Conservation (phyloP, 2,329 filamentous ascomycete species). For the Plenodomus tracheiphilus region DNA sequence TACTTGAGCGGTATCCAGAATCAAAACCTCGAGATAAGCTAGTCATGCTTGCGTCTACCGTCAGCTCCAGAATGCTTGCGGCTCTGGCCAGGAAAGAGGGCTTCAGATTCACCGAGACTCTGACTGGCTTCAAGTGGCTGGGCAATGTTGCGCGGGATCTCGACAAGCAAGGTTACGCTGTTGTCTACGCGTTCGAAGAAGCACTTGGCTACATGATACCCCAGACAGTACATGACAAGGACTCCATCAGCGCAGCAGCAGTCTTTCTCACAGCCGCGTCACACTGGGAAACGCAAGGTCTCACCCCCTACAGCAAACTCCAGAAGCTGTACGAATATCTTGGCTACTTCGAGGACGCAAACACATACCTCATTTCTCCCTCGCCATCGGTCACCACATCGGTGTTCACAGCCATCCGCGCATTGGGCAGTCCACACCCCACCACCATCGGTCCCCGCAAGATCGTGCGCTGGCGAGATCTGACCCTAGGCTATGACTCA, state of each 20-base stretch:
- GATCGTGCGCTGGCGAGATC: conserved; percentile 63
- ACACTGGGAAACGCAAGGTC: conserved; percentile 55
- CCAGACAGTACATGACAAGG: conserved; percentile 65
- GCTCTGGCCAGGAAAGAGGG: conserved; percentile 59
- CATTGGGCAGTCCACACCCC: conserved; percentile 48
- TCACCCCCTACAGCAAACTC: conserved; percentile 62
- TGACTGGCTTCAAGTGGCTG: conserved; percentile 72
- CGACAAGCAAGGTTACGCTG: conserved; percentile 51
- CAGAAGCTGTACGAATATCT: conserved; percentile 60
- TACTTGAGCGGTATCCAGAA: conserved; percentile 54
- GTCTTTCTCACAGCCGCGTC: conserved; percentile 61
- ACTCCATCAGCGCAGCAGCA: conserved; percentile 63
- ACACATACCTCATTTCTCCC: conserved; percentile 66
- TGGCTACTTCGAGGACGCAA: conserved; percentile 65
- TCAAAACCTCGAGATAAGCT: conserved; percentile 46
- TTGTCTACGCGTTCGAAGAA: conserved; percentile 66
- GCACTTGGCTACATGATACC: conserved; percentile 70
- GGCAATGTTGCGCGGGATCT: conserved; percentile 63
- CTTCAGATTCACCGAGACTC: conserved; percentile 62
- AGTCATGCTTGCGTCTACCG: conserved; percentile 64
- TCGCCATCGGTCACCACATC: conserved; percentile 54
- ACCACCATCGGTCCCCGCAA: conserved; percentile 55
- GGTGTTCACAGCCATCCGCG: conserved; percentile 61
- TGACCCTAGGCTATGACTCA: conserved; percentile 64
- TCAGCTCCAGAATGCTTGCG: conserved; percentile 65